Conservation (phyloP, 2,329 filamentous ascomycete species). For the Shiraia sp. region DNA sequence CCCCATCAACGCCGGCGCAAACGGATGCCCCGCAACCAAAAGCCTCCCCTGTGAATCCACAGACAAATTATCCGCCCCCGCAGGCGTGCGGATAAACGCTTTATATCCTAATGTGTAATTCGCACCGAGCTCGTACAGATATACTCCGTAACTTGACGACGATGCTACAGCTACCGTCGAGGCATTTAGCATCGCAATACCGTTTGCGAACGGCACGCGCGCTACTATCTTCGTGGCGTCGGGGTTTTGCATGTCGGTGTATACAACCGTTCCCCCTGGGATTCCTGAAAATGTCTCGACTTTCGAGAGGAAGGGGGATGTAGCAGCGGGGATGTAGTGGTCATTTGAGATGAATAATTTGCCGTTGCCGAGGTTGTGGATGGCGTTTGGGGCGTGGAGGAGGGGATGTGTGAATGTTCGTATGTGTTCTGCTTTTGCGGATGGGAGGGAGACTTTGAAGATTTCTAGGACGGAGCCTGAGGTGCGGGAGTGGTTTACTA, state of each 20-base stretch:
- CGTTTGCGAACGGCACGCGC: slow-evolving; percentile 48
- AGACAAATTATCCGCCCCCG: slow-evolving; percentile 47
- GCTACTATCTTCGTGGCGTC: slow-evolving; percentile 27
- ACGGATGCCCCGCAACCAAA: slow-evolving; percentile 48
- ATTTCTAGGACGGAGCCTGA: slow-evolving; percentile 33
- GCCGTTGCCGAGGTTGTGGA: slow-evolving; percentile 37
- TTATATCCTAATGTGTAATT: slow-evolving; percentile 14
- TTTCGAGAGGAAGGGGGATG: slow-evolving; percentile 31
- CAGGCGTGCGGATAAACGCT: slow-evolving; percentile 27
- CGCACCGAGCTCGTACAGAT: slow-evolving; percentile 36
- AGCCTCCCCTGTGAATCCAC: slow-evolving; percentile 44
- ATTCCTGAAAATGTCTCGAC: slow-evolving; percentile 46
- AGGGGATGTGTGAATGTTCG: slow-evolving; percentile 37
- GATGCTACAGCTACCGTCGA: slow-evolving; percentile 47
- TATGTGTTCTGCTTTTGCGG: slow-evolving; percentile 31
- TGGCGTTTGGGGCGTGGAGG: slow-evolving; percentile 45
- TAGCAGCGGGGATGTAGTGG: slow-evolving; percentile 41
- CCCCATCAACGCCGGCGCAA: slow-evolving; percentile 34
- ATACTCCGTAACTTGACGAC: slow-evolving; percentile 36
- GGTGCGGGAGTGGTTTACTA: slow-evolving; percentile 45
- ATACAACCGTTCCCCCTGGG: slow-evolving; percentile 44
- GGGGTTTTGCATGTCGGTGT: slow-evolving; percentile 30
- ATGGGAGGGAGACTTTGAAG: slow-evolving; percentile 35
- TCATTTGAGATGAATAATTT: slow-evolving; percentile 50
- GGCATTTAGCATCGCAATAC: slow-evolving; percentile 43